Conservation (phyloP, 306 rosid species). For the Rosa lucieae region DNA sequence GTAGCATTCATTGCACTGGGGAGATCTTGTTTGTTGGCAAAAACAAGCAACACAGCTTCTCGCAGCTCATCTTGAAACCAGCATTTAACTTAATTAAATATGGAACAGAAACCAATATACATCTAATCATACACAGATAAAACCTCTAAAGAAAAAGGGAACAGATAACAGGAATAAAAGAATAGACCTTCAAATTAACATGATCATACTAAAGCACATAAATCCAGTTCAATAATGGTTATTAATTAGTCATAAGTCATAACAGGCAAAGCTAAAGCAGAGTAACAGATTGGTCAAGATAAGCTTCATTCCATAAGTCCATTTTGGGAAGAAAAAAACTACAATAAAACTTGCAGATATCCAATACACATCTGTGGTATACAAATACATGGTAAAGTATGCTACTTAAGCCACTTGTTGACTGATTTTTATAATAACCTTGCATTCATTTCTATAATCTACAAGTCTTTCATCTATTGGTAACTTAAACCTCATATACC, state of each 20-base stretch:
- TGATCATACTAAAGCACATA: not conserved
- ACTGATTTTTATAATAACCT: not conserved
- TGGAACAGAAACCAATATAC: not conserved
- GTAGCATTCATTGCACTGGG: conserved; percentile 99
- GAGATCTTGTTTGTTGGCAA: conserved; percentile 99
- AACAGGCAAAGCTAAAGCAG: not conserved
- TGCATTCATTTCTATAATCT: not conserved
- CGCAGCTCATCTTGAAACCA: conserved; percentile 81
- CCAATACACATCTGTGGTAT: not conserved
- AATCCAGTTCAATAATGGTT: not conserved
- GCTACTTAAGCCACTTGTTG: not conserved
- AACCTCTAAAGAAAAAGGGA: not conserved
- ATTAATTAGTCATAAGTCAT: not conserved
- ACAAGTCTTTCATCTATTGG: not conserved
- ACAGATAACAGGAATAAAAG: not conserved
- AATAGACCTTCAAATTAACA: not conserved
- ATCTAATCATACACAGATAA: not conserved
- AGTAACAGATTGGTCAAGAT: not conserved
- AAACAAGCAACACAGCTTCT: conserved; percentile 95
- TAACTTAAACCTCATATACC: not conserved
- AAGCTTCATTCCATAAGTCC: not conserved
- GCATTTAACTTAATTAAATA: not conserved
- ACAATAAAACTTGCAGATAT: not conserved
- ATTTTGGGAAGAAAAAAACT: not conserved
- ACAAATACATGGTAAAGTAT: not conserved